phyloP scores from a whole-genome alignment of 768 basidiomycete species.

The Porphyrellus cyaneotinctus region DNA sequence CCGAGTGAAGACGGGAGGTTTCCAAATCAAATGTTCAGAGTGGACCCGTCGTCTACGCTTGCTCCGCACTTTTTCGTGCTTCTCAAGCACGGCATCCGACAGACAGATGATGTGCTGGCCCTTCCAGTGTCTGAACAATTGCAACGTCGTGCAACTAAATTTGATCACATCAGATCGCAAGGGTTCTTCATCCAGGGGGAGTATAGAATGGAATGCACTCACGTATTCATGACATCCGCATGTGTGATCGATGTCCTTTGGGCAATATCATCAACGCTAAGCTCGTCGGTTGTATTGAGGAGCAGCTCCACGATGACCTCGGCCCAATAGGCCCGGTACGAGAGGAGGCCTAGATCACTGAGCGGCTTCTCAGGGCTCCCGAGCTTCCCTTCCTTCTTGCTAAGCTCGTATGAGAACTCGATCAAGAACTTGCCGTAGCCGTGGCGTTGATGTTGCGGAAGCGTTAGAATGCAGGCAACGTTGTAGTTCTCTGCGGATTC shows the following conservation, averaged over 20 bases:
- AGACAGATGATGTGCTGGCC: slow-evolving; percentile 91
- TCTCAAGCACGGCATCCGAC: slow-evolving; percentile 86
- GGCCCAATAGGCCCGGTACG: slow-evolving; percentile 96
- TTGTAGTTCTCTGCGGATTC: slow-evolving; percentile 98
- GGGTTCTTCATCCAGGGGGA: neutral
- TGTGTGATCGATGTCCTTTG: slow-evolving; percentile 94
- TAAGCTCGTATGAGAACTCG: slow-evolving; percentile 97
- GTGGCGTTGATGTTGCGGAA: slow-evolving; percentile 95
- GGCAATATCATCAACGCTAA: slow-evolving; percentile 96
- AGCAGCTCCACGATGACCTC: slow-evolving; percentile 93
- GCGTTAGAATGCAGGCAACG: slow-evolving; percentile 96
- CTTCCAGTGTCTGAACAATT: slow-evolving; percentile 95
- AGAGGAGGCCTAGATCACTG: slow-evolving; percentile 86
- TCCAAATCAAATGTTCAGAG: slow-evolving; percentile 82
- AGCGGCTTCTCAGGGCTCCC: slow-evolving; percentile 98
- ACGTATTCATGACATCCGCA: slow-evolving; percentile 98
- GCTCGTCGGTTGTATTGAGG: slow-evolving; percentile 62
- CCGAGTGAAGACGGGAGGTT: slow-evolving; percentile 89
- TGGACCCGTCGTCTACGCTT: slow-evolving; percentile 80
- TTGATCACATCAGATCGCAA: slow-evolving; percentile 12
- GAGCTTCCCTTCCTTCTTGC: slow-evolving; percentile 92
- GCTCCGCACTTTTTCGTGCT: slow-evolving; percentile 76
- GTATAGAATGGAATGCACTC: slow-evolving; percentile 35
- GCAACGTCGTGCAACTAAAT: slow-evolving; percentile 83
- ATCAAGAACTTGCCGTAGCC: slow-evolving; percentile 95